phyloP scores from a whole-genome alignment of 1,139 yeast species.

The Debaryomyces subglobosus region DNA sequence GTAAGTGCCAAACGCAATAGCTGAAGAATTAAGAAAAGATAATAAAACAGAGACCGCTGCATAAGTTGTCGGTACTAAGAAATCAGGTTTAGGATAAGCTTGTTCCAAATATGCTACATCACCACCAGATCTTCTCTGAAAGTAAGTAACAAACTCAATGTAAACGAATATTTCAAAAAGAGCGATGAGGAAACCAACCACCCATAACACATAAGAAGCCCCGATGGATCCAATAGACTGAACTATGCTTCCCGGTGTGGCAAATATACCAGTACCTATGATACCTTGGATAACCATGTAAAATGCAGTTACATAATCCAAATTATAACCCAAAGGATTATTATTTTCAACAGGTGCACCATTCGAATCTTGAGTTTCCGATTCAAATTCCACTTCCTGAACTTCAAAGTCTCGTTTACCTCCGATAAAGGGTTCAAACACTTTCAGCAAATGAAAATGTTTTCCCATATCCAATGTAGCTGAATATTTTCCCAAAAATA shows the following conservation, averaged over 20 bases:
- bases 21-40: neutral
- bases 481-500: no score
- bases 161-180: slow-evolving; percentile 37
- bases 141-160: slow-evolving; percentile 44
- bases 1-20: neutral
- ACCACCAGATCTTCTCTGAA: slow-evolving; percentile 42
- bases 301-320: slow-evolving; percentile 33
- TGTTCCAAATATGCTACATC: slow-evolving; percentile 49
- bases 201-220: slow-evolving; percentile 35
- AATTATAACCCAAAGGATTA: slow-evolving; percentile 43
- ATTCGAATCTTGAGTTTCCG: neutral
- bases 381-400: neutral
- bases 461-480: no score
- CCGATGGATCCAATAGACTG: slow-evolving; percentile 31
- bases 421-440: slow-evolving; percentile 21
- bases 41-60: slow-evolving; percentile 33
- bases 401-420: no score
- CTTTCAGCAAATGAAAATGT: no score
- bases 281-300: slow-evolving; percentile 43
- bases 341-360: slow-evolving; percentile 37
- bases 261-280: slow-evolving; percentile 50
- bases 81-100: slow-evolving; percentile 43
- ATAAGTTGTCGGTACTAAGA: slow-evolving; percentile 42
- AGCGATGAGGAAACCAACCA: slow-evolving; percentile 40
- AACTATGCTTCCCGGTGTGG: slow-evolving; percentile 40